phyloP scores from a whole-genome alignment of 2,329 filamentous ascomycete genomes.

The Sarocladium oryzae region DNA sequence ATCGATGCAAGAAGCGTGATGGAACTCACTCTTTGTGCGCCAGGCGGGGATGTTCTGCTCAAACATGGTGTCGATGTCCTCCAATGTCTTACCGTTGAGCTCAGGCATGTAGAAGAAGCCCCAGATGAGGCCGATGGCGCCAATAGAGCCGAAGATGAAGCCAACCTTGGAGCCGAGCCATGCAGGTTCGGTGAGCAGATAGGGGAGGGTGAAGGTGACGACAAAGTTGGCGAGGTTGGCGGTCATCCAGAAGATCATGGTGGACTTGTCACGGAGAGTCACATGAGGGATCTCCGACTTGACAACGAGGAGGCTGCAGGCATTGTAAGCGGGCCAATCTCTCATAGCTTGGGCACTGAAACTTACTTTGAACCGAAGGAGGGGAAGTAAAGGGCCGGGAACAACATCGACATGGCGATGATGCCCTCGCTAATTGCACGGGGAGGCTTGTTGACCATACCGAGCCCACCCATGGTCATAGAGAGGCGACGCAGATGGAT shows the following conservation, averaged over 20 bases:
- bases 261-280: constrained; percentile 5
- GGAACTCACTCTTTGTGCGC: constrained; percentile 2
- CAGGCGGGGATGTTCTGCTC: constrained; percentile 11
- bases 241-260: constrained; percentile 8
- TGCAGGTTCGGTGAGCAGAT: constrained; percentile 11
- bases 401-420: neutral
- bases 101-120: constrained; percentile 12
- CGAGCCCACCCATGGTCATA: constrained; percentile 19
- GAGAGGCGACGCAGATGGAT: constrained; percentile 10
- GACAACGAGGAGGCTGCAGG: neutral
- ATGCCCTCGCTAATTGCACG: neutral
- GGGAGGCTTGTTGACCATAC: constrained; percentile 12
- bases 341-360: too few species aligned
- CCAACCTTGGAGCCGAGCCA: constrained; percentile 13
- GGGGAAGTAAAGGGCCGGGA: neutral
- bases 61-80: constrained; percentile 20
- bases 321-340: too few species aligned
- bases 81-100: constrained; percentile 17
- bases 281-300: constrained; percentile 5
- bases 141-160: constrained; percentile 14
- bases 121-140: neutral
- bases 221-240: constrained; percentile 15
- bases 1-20: too few species aligned
- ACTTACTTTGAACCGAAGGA: neutral
- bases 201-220: constrained; percentile 15